Evolutionary conservation across 805 yeast species (phyloP).

Genomic region (Zygoascus tannicola): DNA sequence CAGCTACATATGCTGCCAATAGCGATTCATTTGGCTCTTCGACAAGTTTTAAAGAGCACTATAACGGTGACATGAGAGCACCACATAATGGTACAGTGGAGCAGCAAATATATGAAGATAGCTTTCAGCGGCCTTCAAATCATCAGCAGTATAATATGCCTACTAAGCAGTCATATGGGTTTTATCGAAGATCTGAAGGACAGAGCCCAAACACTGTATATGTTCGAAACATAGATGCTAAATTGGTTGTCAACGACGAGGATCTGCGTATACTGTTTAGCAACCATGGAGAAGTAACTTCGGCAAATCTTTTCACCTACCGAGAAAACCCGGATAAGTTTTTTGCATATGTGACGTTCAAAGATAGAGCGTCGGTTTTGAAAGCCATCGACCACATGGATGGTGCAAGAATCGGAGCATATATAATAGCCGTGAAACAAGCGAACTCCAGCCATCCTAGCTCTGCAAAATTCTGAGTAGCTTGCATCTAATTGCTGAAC

Average conservation of each 20-base stretch:
- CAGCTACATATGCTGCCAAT: background rate
- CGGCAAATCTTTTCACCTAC: background rate
- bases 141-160: background rate
- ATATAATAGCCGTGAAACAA: background rate
- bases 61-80: background rate
- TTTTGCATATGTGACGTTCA: background rate
- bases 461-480: too few relatives aligned
- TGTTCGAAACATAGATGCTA: background rate
- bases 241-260: background rate
- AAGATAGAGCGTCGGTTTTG: background rate
- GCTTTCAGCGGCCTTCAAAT: background rate
- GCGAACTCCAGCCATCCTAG: background rate
- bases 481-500: too few relatives aligned
- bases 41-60: background rate
- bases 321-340: background rate
- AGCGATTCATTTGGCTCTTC: background rate
- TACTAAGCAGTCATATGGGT: too few relatives aligned
- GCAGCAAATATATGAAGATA: background rate
- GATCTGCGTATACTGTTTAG: background rate
- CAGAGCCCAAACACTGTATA: background rate
- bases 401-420: background rate
- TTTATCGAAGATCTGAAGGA: background rate
- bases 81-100: background rate
- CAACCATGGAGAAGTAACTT: background rate
- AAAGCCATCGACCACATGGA: background rate